Evolutionary conservation across 192 early-diverging fungal genomes (phyloP), one percentile per base, ranked within the genome.

Genomic region (Dimargaris xerosporica): DNA sequence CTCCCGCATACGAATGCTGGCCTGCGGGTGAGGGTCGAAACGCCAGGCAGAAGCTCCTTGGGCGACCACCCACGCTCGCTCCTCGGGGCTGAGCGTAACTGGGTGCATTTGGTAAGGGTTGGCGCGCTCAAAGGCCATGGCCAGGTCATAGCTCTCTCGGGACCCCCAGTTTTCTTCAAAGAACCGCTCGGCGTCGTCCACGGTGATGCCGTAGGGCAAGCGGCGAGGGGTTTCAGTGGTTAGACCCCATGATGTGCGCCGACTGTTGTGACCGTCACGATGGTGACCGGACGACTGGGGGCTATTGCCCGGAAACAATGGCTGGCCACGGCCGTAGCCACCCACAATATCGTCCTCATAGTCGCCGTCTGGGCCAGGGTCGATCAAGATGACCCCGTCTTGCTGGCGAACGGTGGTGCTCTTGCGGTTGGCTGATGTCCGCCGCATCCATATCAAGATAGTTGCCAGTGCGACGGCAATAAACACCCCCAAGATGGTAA

Each of bases 131-230:
- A 60, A 60, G 39, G 43, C 39, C 58, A 60, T 60, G 41, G 58
- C 58, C 58, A 60, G 26, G 58, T 43, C 58, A 34, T 60, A 60
- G 26, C 31, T 44, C 10, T 60, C 58, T n/a, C 41, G 58, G 39
- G 58, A 60, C n/a, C 58, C 58, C 5, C 19, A 16, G 19, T 60
- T 26, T 30, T 11, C 5, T 21, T 60, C 26, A 34, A 60, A 60
- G 42, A 42, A 60, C 28, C 58, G 58, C 39, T 60, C 58, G n/a
- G 58, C 58, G n/a, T 60, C 58, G 21, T 60, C 58, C 43, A 44
- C 58, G 58, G 34, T 60, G 12, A 60, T 39, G 13, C 58, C 58
- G 58, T 60, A 39, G 41, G 58, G 58, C 26, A 60, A 34, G 10
- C 21, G 39, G n/a, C 58, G 58, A 39, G 42, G 31, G 23, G 21